These are phyloP conservation scores for Tremella yokohamensis DNA, from an alignment of 768 basidiomycete species.

Conservation along the genomic window DNA sequence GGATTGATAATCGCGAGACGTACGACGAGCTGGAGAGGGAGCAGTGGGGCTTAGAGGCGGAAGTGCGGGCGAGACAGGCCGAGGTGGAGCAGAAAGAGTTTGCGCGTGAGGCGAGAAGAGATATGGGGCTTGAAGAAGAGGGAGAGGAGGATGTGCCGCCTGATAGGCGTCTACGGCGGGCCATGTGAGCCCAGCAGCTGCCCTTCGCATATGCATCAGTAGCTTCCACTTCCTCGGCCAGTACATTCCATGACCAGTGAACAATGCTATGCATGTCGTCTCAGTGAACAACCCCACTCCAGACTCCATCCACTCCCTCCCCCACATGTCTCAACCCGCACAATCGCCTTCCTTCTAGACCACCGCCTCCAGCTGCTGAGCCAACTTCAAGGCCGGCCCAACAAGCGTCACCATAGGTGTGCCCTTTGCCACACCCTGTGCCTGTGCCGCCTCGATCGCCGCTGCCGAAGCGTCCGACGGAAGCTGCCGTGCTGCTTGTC, in stretches of 20 bases:
- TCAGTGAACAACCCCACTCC: no score
- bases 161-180: no score
- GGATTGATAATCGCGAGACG: constrained; percentile 78
- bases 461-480: constrained; percentile 7
- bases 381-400: constrained; percentile 48
- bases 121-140: no score
- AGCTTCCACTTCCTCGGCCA: no score
- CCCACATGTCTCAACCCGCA: no score
- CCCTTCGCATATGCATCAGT: no score
- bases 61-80: constrained; percentile 16
- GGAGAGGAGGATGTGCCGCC: no score
- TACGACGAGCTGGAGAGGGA: constrained; percentile 77
- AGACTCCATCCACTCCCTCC: no score
- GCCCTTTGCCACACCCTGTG: constrained; percentile 28
- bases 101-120: no score
- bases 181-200: no score
- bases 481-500: constrained; percentile 18
- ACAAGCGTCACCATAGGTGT: constrained; percentile 46
- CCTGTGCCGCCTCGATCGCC: constrained; percentile 10
- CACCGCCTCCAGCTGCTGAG: constrained; percentile 51
- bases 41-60: constrained; percentile 66
- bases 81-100: background rate
- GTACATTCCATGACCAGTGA: no score
- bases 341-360: constrained; percentile 20
- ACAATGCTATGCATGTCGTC: no score